Percentiles rank a stretch among this genome's conserved stretches.
These are phyloP conservation scores for Hymenotorrendiella dingleyae DNA, from an alignment of 2,329 filamentous ascomycete species.

Conservation along the genomic window DNA sequence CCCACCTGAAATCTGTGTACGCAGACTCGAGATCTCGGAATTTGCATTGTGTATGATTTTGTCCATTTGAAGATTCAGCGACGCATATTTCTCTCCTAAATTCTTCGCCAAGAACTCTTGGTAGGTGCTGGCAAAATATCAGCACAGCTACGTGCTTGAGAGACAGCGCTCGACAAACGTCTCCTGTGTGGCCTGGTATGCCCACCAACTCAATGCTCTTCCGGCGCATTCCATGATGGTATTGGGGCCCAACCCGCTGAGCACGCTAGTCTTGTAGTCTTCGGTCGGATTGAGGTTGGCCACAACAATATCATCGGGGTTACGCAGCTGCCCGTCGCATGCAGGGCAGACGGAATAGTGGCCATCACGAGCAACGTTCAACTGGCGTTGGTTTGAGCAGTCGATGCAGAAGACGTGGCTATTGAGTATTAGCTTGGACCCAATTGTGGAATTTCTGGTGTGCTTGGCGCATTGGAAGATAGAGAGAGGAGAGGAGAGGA, in stretches of 20 bases:
- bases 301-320: constrained; percentile 69
- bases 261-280: constrained; percentile 81
- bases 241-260: constrained; percentile 75
- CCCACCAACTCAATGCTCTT: constrained; percentile 76
- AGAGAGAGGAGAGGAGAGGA: constrained; percentile 2
- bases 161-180: constrained; percentile 48
- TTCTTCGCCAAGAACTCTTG: constrained; percentile 69
- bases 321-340: constrained; percentile 61
- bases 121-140: constrained; percentile 51
- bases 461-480: constrained; percentile 5
- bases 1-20: constrained; percentile 58
- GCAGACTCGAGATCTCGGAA: constrained; percentile 59
- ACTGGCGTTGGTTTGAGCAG: constrained; percentile 61
- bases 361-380: constrained; percentile 46
- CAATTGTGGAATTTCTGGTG: no score
- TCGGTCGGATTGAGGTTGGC: constrained; percentile 72
- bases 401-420: constrained; percentile 82
- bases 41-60: constrained; percentile 72
- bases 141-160: constrained; percentile 23
- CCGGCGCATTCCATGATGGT: constrained; percentile 83
- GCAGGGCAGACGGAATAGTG: constrained; percentile 62
- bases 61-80: constrained; percentile 61
- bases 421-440: no score
- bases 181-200: constrained; percentile 78
- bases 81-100: constrained; percentile 64